Base-by-base conservation (phyloP, 2,329 filamentous ascomycete species). In the Metarhizium rileyi region DNA sequence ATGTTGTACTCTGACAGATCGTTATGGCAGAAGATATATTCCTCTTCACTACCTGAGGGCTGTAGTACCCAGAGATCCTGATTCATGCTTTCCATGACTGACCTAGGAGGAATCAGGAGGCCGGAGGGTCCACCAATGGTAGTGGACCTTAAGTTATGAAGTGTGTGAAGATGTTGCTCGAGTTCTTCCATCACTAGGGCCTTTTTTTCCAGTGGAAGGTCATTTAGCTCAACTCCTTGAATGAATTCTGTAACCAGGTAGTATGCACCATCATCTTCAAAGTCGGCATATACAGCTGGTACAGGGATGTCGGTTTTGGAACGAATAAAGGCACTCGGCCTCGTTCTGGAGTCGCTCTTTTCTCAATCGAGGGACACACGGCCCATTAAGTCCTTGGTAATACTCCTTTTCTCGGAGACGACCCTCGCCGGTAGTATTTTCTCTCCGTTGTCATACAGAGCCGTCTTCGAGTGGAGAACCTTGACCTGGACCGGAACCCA, bases 71-170 rank as follows among this genome's bases (percentile, higher is more conserved):
- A 64, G 35, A 52, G 45, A 26, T 60, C 56, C 10, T 43, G 53
- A 40, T 62, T 49, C 3, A 56, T 55, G 30, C 51, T 53, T 30
- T 49, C 48, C 44, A 62, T 45, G 30, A 64, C 56, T 26, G 59
- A 59, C 50, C 61, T 59, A 1, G 63, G 62, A 9, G 60, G 60
- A n/a, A 65, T 56, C 12, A 64, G 56, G 44, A 62, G 57, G 3
- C 61, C 63, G 14, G 59, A 57, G n/a, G 63, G 63, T 22, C 61
- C 63, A 9, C 62, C 62, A 38, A 62, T 50, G 4, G 49, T 49
- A 33, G 54, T 47, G 9, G 64, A 66, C 27, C 47, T 56, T n/a
- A 66, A 48, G 5, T 53, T 50, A 28, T 59, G 56, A 26, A 67
- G 57, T 41, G 49, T 60, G n/a, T 50, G 53, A 0, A 58, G 43